A percentile compares a stretch with the other conserved stretches of the same genome.
These are phyloP conservation scores for Sporisorium reilianum DNA, from an alignment of 1,284 basidiomycete genomes.

Conservation along the genomic window DNA sequence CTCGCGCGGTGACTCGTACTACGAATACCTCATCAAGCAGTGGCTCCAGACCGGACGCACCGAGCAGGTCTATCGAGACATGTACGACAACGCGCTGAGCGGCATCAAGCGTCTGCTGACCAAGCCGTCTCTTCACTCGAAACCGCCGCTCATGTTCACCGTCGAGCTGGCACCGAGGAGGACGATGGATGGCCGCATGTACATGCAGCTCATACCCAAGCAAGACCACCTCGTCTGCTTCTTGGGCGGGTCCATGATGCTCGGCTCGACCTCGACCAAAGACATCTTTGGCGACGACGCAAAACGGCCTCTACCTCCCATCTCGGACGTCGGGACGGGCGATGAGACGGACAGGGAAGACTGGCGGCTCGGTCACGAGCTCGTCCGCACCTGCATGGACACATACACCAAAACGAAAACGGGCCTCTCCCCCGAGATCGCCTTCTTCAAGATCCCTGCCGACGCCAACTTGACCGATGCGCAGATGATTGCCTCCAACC, in stretches of 20 bases:
- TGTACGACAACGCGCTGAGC: slow-evolving; percentile 86
- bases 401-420: slow-evolving; percentile 84
- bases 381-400: slow-evolving; percentile 85
- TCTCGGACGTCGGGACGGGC: slow-evolving; percentile 74
- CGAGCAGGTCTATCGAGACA: slow-evolving; percentile 84
- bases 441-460: slow-evolving; percentile 54
- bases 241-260: slow-evolving; percentile 88
- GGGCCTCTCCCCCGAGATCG: slow-evolving; percentile 72
- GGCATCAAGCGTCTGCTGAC: slow-evolving; percentile 84
- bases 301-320: slow-evolving; percentile 44
- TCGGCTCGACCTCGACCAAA: slow-evolving; percentile 75
- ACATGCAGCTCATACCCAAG: slow-evolving; percentile 76
- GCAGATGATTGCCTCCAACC: slow-evolving; percentile 26
- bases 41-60: slow-evolving; percentile 74
- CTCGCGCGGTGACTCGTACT: slow-evolving; percentile 92
- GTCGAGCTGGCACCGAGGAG: slow-evolving; percentile 75
- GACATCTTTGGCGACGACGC: slow-evolving; percentile 34
- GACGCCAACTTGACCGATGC: slow-evolving; percentile 30
- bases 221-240: slow-evolving; percentile 98
- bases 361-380: slow-evolving; percentile 83
- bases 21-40: slow-evolving; percentile 82
- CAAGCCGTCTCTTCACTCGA: slow-evolving; percentile 68
- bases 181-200: slow-evolving; percentile 8
- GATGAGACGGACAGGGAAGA: slow-evolving; percentile 75
- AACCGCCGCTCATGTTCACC: slow-evolving; percentile 78